These are phyloP conservation scores for Aspergillus aculeatinus DNA, from an alignment of 2,329 filamentous ascomycete genomes.

Conservation along the genomic window DNA sequence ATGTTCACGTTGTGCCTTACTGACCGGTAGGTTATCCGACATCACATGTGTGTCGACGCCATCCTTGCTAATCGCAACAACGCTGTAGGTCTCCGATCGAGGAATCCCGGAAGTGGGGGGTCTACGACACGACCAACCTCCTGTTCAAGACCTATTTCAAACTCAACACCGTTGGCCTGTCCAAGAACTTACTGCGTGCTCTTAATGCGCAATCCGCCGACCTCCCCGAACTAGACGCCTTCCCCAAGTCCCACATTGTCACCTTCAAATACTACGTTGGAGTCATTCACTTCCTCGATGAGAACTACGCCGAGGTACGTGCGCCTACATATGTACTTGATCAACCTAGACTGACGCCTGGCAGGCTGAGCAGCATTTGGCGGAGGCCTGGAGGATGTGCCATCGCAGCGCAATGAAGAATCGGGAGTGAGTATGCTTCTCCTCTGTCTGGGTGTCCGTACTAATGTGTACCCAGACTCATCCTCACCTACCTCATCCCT, in stretches of 20 bases:
- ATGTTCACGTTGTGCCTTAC: conserved; percentile 89
- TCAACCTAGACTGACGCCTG: conserved; percentile 9
- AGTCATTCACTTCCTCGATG: conserved; percentile 89
- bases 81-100: conserved; percentile 69
- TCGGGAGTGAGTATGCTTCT: conserved; percentile 63
- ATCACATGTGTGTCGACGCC: background rate
- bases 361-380: conserved; percentile 76
- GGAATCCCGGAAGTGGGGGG: conserved; percentile 95
- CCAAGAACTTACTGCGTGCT: conserved; percentile 83
- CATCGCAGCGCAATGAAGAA: conserved; percentile 71
- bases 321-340: background rate
- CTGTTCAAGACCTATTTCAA: conserved; percentile 99
- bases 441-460: background rate
- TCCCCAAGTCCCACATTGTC: conserved; percentile 86
- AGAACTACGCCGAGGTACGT: conserved; percentile 77
- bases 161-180: conserved; percentile 84
- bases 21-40: conserved; percentile 65
- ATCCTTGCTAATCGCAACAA: background rate
- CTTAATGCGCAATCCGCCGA: conserved; percentile 75
- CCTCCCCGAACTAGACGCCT: conserved; percentile 74
- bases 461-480: conserved; percentile 60
- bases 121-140: conserved; percentile 91
- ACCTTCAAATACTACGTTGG: conserved; percentile 97
- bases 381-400: conserved; percentile 78
- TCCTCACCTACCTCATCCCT: conserved; percentile 91